Percentiles rank a stretch among this genome's conserved stretches.
Conservation (phyloP, 768 basidiomycete genomes). For the Xerocomus spinulosus region DNA sequence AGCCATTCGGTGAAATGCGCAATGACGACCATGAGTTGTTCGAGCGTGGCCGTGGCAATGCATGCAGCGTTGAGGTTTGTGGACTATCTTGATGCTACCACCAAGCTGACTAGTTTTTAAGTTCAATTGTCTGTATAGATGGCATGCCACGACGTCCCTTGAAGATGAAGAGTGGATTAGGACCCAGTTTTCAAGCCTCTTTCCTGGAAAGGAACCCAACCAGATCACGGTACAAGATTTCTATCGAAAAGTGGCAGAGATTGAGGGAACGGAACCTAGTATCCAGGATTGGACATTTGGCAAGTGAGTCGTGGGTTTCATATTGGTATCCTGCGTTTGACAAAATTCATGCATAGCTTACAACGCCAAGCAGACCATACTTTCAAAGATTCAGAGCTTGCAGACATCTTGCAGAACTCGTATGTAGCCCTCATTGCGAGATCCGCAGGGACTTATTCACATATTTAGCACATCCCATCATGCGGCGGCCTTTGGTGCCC, state of each 20-base stretch:
- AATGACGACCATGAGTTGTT: conserved; percentile 56
- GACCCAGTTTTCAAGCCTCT: conserved; percentile 45
- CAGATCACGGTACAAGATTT: conserved; percentile 48
- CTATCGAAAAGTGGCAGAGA: conserved; percentile 37
- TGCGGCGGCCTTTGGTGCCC: conserved; percentile 71
- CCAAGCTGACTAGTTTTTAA: conserved; percentile 22
- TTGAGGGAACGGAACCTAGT: conserved; percentile 41
- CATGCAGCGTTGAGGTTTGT: conserved; percentile 73
- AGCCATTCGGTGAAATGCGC: conserved; percentile 73
- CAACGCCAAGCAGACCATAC: conserved; percentile 50
- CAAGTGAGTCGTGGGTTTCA: conserved; percentile 34
- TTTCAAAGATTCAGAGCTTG: conserved; percentile 71
- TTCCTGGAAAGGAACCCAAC: conserved; percentile 50
- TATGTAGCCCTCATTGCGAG: conserved; percentile 32
- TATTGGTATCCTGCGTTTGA: conserved; percentile 1
- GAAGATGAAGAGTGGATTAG: conserved; percentile 70
- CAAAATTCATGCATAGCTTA: conserved; percentile 37
- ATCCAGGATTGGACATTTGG: conserved; percentile 65
- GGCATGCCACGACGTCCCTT: conserved; percentile 77
- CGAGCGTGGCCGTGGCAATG: conserved; percentile 77
- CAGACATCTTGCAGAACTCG: conserved; percentile 63
- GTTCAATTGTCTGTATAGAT: conserved; percentile 83
- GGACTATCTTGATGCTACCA: not conserved
- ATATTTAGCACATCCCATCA: conserved; percentile 58
- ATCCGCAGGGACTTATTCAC: not conserved